phyloP scores from a whole-genome alignment of 495 filamentous ascomycete genomes.

The Xylaria scruposa region DNA sequence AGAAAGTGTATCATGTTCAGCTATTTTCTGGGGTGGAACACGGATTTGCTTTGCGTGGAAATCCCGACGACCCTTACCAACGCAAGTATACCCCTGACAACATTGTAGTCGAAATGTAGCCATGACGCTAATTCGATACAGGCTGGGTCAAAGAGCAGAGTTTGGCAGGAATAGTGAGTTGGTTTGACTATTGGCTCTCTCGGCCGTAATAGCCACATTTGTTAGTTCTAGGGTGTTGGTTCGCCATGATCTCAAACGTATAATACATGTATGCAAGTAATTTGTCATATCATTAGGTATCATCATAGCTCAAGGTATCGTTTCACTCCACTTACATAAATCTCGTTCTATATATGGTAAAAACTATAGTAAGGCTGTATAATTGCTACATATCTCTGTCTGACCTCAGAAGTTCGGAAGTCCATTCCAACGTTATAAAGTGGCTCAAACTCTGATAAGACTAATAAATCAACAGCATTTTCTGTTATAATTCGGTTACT shows the following conservation, averaged over 20 bases:
- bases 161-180: conserved; percentile 41
- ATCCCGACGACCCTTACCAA: conserved; percentile 54
- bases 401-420: too few species aligned
- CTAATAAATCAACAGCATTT: too few species aligned
- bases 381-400: too few species aligned
- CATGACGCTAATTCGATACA: conserved; percentile 1
- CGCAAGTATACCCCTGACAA: conserved; percentile 25
- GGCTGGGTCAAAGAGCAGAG: conserved; percentile 50
- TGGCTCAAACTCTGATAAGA: too few species aligned
- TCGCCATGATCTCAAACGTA: neutral
- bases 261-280: too few species aligned
- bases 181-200: conserved; percentile 50
- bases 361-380: too few species aligned
- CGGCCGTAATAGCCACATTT: neutral
- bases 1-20: conserved; percentile 66
- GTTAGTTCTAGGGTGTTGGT: neutral
- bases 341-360: too few species aligned
- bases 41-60: conserved; percentile 68
- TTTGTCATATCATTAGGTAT: neutral
- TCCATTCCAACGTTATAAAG: too few species aligned
- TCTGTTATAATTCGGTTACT: too few species aligned
- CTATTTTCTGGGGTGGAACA: conserved; percentile 67
- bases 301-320: neutral
- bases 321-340: too few species aligned
- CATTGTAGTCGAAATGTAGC: neutral